Conservation (phyloP, 768 basidiomycete genomes). For the Termitomyces sp. region DNA sequence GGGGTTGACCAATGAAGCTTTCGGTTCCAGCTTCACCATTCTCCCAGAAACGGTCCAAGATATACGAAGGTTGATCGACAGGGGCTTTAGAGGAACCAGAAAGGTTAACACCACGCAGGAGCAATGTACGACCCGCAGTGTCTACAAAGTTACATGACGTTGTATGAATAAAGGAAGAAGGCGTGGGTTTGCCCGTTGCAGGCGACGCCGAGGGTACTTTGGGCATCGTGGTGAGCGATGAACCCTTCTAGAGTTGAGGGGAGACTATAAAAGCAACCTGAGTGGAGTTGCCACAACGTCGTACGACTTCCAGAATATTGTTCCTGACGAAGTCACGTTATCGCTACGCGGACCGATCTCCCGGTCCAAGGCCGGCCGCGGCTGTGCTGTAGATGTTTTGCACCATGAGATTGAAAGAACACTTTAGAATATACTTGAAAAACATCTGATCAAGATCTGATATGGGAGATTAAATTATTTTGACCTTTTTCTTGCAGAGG, state of each 20-base stretch:
- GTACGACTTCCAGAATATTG: constrained; percentile 7
- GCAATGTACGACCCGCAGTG: constrained; percentile 64
- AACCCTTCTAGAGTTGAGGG: constrained; percentile 1
- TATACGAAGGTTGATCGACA: constrained; percentile 59
- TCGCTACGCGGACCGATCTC: background rate
- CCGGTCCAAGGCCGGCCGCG: no score
- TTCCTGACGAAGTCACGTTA: constrained; percentile 7
- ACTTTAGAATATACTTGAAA: no score
- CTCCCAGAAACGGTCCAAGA: constrained; percentile 80
- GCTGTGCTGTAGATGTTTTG: no score
- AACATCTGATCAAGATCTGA: no score
- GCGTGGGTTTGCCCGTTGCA: constrained; percentile 45
- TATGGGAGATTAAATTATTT: no score
- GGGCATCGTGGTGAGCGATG: constrained; percentile 38
- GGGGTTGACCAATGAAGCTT: constrained; percentile 72
- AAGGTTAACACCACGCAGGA: constrained; percentile 94
- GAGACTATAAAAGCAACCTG: background rate
- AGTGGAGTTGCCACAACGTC: background rate
- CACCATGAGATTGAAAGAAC: no score
- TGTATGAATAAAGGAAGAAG: constrained; percentile 61
- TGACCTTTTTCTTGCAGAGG: no score
- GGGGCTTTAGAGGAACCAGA: constrained; percentile 89
- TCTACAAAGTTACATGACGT: constrained; percentile 70
- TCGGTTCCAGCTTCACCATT: constrained; percentile 63
- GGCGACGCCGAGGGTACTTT: constrained; percentile 54